phyloP scores from a whole-genome alignment of 1,139 yeast species.

The Scheffersomyces quercinus region DNA sequence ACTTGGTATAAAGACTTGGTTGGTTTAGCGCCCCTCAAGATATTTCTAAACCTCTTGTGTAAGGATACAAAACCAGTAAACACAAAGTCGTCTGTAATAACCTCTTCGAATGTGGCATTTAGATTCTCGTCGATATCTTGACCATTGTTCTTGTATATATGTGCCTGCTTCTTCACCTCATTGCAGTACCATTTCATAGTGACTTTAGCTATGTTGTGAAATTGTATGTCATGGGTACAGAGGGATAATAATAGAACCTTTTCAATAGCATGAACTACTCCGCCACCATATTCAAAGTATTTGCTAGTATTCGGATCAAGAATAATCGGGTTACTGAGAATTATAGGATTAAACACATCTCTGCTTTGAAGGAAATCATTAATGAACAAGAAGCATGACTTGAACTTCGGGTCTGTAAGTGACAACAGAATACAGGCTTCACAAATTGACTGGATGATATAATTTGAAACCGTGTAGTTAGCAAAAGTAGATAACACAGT shows the following conservation, averaged over 20 bases:
- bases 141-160: slow-evolving; percentile 2
- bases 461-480: slow-evolving; percentile 32
- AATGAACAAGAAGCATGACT: slow-evolving; percentile 38
- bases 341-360: slow-evolving; percentile 20
- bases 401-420: slow-evolving; percentile 39
- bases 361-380: slow-evolving; percentile 30
- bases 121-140: slow-evolving; percentile 17
- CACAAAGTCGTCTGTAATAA: slow-evolving; percentile 58
- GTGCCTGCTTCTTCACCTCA: slow-evolving; percentile 25
- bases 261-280: slow-evolving; percentile 36
- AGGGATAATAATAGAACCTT: slow-evolving; percentile 49
- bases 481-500: slow-evolving; percentile 27
- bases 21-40: slow-evolving; percentile 59
- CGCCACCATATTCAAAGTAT: slow-evolving; percentile 18
- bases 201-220: slow-evolving; percentile 52
- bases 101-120: slow-evolving; percentile 46
- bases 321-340: slow-evolving; percentile 26
- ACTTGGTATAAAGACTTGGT: slow-evolving; percentile 60
- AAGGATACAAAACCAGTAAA: slow-evolving; percentile 78
- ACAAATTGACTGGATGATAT: slow-evolving; percentile 35
- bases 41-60: slow-evolving; percentile 63
- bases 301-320: slow-evolving; percentile 18
- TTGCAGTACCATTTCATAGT: slow-evolving; percentile 48
- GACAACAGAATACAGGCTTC: slow-evolving; percentile 38
- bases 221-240: slow-evolving; percentile 59